Conservation (phyloP, 345 rosid genomes). For the Gossypium thurberi region DNA sequence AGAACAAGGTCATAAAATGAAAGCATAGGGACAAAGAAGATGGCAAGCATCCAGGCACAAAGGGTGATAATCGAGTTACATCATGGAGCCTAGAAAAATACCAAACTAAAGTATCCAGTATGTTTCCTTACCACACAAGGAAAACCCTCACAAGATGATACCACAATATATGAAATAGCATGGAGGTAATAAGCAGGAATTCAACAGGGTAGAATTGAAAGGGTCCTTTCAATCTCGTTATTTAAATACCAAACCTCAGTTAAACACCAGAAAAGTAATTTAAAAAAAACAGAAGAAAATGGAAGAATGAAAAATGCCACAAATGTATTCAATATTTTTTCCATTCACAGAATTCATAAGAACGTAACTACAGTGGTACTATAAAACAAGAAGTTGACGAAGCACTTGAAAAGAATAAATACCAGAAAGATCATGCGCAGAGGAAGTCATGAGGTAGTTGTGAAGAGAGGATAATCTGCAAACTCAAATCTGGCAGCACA, state of each 20-base stretch:
- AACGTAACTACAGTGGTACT: background rate
- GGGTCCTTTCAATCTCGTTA: background rate
- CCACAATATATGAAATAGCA: background rate
- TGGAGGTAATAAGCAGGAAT: background rate
- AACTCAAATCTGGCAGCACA: conserved; percentile 13
- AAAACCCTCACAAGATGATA: background rate
- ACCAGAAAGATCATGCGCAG: conserved; percentile 51
- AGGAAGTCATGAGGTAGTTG: conserved; percentile 47
- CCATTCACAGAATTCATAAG: background rate
- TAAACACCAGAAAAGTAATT: background rate
- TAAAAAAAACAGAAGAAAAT: background rate
- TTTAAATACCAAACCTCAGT: background rate
- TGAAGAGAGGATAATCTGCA: conserved; percentile 10
- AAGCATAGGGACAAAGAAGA: background rate
- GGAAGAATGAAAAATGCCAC: background rate
- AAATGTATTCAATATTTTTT: background rate
- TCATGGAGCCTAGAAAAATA: background rate
- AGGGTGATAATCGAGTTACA: background rate
- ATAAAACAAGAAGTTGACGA: conserved; percentile 8
- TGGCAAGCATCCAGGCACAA: background rate
- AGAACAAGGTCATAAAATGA: background rate
- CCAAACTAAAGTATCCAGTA: background rate
- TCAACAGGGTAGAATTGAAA: background rate
- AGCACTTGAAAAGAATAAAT: conserved; percentile 15
- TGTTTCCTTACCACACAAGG: background rate